Evolutionary conservation across 2,329 filamentous ascomycete species (phyloP), one percentile per base, ranked within the genome.

Genomic region (Aspergillus thermomutatus): DNA sequence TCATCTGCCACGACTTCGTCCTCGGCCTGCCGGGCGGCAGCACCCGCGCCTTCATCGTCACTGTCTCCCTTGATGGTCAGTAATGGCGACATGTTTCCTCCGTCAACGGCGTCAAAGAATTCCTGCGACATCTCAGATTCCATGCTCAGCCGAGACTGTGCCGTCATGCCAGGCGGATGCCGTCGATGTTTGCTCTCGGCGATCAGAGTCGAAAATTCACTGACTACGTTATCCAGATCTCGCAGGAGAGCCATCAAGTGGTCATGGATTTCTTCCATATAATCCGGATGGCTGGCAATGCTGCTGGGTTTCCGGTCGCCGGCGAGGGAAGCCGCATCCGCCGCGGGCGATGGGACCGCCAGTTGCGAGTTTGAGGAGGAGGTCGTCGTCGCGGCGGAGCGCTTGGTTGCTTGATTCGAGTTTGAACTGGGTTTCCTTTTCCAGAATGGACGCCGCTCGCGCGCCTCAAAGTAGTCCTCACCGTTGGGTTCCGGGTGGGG

Each of bases 21-120:
- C 14, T 84, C 84, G 17, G 83, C 85, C 8, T 82, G 84, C 43
- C 81, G 80, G 1, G 84, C 70, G 28, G 45, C 57, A 27, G 58
- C 49, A 27, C 61, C 63, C 31, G 81, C 80, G 1, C 83, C 72
- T 59, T 89, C 88, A 52, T 88, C 87, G 50, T 90, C 89, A 67
- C 86, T 90, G 48, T 84, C 86, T 37, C 83, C 85, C 58, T 86
- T 83, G 58, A 97, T 93, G 50, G 87, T 87, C 60, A 96, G 80
- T 8, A 96, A 80, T 54, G 90, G 87, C 7, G 87, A 86, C 27
- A 70, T 73, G 17, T 77, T 66, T 64, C 84, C 83, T 17, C 83
- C 87, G 52, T 86, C 88, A 67, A 89, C 87, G 1, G 94, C 94
- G 71, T 99, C 94, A 66, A 97, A 99, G 75, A 97, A 99, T 70